A percentile compares a stretch with the other conserved stretches of the same genome.
These are phyloP conservation scores for Gossypium sturtianum DNA, from an alignment of 345 rosid species.

Conservation along the genomic window DNA sequence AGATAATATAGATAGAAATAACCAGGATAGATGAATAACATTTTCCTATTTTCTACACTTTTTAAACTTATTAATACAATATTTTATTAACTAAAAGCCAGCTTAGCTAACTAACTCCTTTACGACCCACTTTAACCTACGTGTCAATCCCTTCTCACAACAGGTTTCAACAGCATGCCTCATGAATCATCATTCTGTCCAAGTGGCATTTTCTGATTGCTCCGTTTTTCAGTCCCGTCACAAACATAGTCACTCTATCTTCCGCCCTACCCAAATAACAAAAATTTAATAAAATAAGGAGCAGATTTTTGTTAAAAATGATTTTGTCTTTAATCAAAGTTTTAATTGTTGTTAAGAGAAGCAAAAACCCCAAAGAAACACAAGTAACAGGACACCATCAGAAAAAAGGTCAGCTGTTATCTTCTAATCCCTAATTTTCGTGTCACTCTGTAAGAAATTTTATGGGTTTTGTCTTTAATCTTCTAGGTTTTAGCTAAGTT, in stretches of 20 bases:
- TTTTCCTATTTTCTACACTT: no score
- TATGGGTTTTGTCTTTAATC: neutral
- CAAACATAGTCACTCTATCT: neutral
- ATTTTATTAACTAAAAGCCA: neutral
- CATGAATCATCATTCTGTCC: neutral
- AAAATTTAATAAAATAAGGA: neutral
- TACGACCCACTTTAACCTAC: neutral
- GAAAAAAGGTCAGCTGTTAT: slow-evolving; percentile 2
- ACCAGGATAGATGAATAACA: no score
- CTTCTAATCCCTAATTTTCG: slow-evolving; percentile 2
- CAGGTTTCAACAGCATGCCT: neutral
- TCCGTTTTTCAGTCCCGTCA: neutral
- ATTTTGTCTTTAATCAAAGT: neutral
- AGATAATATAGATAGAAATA: no score
- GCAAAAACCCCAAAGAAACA: neutral
- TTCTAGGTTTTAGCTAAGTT: neutral
- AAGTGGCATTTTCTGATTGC: neutral
- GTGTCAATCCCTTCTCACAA: neutral
- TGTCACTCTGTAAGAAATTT: neutral
- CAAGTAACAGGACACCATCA: neutral
- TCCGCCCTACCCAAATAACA: neutral
- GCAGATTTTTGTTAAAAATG: neutral
- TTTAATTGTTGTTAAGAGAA: neutral
- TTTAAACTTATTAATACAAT: no score
- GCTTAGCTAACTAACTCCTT: neutral